phyloP scores from a whole-genome alignment of 2,329 filamentous ascomycete species.

The Ceratocystis colombiana region DNA sequence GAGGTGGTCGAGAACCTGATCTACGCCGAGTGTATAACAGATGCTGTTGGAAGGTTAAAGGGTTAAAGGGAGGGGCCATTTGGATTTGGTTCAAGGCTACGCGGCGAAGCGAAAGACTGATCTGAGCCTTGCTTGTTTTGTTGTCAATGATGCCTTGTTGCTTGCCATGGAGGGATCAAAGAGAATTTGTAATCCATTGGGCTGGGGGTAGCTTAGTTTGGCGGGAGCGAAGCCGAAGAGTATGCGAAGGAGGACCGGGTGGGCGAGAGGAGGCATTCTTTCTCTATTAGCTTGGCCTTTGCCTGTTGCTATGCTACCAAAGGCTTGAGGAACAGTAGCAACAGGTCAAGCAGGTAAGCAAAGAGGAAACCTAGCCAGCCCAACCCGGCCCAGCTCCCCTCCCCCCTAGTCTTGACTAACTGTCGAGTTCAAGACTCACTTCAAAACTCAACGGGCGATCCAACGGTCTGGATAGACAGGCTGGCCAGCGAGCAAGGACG shows the following conservation, averaged over 20 bases:
- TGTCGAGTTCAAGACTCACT: too few species aligned
- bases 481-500: neutral
- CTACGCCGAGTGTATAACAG: neutral
- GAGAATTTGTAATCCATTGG: slow-evolving; percentile 1
- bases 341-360: neutral
- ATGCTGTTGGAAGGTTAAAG: neutral
- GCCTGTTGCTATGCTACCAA: too few species aligned
- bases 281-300: too few species aligned
- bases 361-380: too few species aligned
- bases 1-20: neutral
- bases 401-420: too few species aligned
- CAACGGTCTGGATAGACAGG: slow-evolving; percentile 11
- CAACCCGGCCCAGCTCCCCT: too few species aligned
- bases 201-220: neutral
- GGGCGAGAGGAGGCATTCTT: neutral
- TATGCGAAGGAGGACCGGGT: neutral
- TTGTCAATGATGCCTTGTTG: neutral
- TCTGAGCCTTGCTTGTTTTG: slow-evolving; percentile 6
- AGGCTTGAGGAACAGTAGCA: neutral
- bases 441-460: neutral
- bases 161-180: neutral
- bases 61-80: too few species aligned
- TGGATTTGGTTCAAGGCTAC: too few species aligned
- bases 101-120: slow-evolving; percentile 14
- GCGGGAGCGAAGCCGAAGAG: slow-evolving; percentile 4